These are phyloP conservation scores for Termitomyces sp. DNA, from an alignment of 768 basidiomycete genomes.

Conservation along the genomic window DNA sequence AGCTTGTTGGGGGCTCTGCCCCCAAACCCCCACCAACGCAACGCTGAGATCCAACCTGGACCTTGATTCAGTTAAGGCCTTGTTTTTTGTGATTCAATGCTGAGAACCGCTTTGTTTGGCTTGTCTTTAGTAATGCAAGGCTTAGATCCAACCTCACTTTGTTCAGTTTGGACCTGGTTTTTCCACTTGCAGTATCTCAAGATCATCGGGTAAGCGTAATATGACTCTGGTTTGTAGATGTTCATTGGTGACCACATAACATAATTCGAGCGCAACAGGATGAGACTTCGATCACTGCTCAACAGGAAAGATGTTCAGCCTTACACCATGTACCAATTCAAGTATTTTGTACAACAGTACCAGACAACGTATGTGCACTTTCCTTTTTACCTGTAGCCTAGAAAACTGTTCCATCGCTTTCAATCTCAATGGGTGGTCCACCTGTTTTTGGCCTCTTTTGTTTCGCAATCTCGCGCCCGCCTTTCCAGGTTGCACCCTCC, in stretches of 20 bases:
- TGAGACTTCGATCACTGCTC: background rate
- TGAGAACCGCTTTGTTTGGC: too few relatives aligned
- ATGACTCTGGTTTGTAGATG: background rate
- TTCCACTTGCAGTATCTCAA: too few relatives aligned
- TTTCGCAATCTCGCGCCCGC: constrained; percentile 89
- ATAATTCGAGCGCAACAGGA: background rate
- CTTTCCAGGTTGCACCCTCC: constrained; percentile 96
- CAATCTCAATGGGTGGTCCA: constrained; percentile 83
- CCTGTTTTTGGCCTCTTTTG: constrained; percentile 63
- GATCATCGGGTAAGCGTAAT: too few relatives aligned
- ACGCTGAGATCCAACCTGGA: too few relatives aligned
- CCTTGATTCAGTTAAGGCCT: too few relatives aligned
- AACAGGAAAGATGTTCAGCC: background rate
- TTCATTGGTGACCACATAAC: background rate
- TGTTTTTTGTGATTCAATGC: too few relatives aligned
- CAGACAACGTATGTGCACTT: background rate
- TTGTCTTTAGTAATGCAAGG: too few relatives aligned
- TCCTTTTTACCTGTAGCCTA: constrained; percentile 17
- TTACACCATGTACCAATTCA: background rate
- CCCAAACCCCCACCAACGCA: too few relatives aligned
- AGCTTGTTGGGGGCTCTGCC: too few relatives aligned
- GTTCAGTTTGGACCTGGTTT: too few relatives aligned
- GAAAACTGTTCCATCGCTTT: constrained; percentile 82
- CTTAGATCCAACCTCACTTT: too few relatives aligned
- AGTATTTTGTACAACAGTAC: background rate